Evolutionary conservation across 1,284 basidiomycete species (phyloP), one percentile per base, ranked within the genome.

Genomic region (Leccinum subfulvum): DNA sequence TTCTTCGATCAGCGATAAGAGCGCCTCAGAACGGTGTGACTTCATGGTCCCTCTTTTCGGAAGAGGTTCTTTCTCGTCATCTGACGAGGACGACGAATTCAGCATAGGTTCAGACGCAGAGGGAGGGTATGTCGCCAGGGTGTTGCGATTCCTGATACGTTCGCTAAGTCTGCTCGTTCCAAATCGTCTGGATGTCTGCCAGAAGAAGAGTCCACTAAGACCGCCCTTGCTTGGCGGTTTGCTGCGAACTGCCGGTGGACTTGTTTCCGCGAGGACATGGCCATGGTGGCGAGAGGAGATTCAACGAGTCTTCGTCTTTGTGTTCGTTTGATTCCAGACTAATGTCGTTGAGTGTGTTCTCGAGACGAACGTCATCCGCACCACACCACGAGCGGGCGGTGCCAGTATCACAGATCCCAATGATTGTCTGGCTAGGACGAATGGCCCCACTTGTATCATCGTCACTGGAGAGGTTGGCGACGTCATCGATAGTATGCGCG

Each of bases 211-310:
- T 14, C 7, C 37, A 5, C 30, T 13, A 30, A 13, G 57, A 21
- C 37, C 13, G 11, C 13, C 37, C 37, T 53, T 18, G 9, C 26
- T 4, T 3, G 3, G 14, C 54, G 11, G 18, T 41, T 35, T 16
- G 9, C 61, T 57, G 3, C 30, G 39, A 30, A 18, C 55, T 13
- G 2, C 37, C 10, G 30, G 39, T 23, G 41, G 58, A 58, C 51
- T 54, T 1, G 52, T 13, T 39, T 26, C 56, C 16, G 54, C 6
- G 26, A 63, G 57, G 30, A 67, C 41, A 37, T 58, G 54, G 33
- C 64, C 70, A 1, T 71, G 59, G 47, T 63, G 68, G 10, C 68
- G 71, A 47, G 69, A 67, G 35, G 69, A 71, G 44, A 58, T 41
- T 44, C 67, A 73, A 54, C 3, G 73, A 73, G 23, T 59, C 59